Percentiles rank a stretch among this genome's conserved stretches.
phyloP scores from a whole-genome alignment of 1,284 basidiomycete species.

The Neolentinus lepideus region DNA sequence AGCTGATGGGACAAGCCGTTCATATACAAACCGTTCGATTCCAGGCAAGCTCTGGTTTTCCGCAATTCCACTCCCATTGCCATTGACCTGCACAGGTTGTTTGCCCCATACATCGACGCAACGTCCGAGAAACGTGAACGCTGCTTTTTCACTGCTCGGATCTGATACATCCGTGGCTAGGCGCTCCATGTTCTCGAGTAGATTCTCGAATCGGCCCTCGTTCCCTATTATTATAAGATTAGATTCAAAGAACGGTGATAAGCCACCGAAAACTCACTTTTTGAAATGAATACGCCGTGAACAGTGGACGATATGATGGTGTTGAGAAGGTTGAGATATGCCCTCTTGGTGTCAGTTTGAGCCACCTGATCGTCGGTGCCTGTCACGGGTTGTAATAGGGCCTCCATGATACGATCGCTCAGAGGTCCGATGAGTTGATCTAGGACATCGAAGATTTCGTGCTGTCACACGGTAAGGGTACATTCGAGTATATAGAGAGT shows the following conservation, averaged over 20 bases:
- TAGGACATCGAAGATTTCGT: slow-evolving; percentile 75
- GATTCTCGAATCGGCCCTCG: slow-evolving; percentile 62
- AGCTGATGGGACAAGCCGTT: slow-evolving; percentile 75
- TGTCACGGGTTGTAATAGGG: slow-evolving; percentile 77
- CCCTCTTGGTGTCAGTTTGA: slow-evolving; percentile 84
- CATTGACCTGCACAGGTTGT: slow-evolving; percentile 33
- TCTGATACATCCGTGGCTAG: slow-evolving; percentile 75
- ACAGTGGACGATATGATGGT: slow-evolving; percentile 79
- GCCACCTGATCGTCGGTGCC: slow-evolving; percentile 89
- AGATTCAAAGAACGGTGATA: not conserved
- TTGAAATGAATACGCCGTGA: slow-evolving; percentile 81
- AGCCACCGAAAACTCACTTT: slow-evolving; percentile 47
- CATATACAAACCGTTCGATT: slow-evolving; percentile 92
- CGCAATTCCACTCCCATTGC: slow-evolving; percentile 27
- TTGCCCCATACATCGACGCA: slow-evolving; percentile 75
- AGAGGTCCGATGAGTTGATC: slow-evolving; percentile 90
- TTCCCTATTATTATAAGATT: slow-evolving; percentile 55
- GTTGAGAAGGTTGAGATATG: slow-evolving; percentile 84
- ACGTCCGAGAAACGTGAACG: slow-evolving; percentile 78
- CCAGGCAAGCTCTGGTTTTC: slow-evolving; percentile 65
- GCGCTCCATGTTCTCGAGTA: slow-evolving; percentile 72
- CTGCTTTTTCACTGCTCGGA: slow-evolving; percentile 69
- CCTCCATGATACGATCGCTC: slow-evolving; percentile 74
- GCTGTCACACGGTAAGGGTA: not conserved
- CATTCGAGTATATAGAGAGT: not conserved